Percentiles rank a stretch among this genome's conserved stretches.
Conservation (phyloP, 768 basidiomycete genomes). For the Dacryopinax spathularia region DNA sequence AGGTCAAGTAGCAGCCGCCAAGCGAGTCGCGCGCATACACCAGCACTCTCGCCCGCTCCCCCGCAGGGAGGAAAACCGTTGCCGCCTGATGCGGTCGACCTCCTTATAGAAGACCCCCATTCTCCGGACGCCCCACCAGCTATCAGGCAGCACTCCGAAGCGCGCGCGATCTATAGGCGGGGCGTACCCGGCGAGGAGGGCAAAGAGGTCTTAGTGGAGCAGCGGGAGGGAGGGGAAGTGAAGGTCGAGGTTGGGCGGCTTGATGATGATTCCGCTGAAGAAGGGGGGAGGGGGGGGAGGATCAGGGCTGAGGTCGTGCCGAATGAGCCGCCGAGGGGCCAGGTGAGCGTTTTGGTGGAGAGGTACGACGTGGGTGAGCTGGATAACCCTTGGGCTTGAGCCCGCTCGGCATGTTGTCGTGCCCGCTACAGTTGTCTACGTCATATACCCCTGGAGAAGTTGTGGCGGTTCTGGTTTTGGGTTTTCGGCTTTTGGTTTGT, state of each 20-base stretch:
- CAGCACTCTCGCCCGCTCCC: slow-evolving; percentile 16
- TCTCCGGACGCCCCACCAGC: slow-evolving; percentile 37
- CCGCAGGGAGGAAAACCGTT: slow-evolving; percentile 14
- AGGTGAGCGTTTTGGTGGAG: neutral
- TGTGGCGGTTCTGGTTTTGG: no score
- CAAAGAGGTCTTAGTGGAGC: slow-evolving; percentile 13
- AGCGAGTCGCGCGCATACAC: slow-evolving; percentile 10
- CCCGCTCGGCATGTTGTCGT: no score
- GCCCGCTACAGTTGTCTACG: no score
- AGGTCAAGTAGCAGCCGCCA: neutral
- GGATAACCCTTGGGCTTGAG: neutral
- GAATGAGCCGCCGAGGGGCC: neutral
- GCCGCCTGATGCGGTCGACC: slow-evolving; percentile 61
- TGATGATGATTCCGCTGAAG: slow-evolving; percentile 16
- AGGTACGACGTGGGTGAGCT: neutral
- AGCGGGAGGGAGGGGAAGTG: slow-evolving; percentile 23
- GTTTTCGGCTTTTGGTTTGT: no score
- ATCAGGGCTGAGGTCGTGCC: slow-evolving; percentile 33
- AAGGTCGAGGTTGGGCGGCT: slow-evolving; percentile 28
- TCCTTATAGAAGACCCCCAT: slow-evolving; percentile 57
- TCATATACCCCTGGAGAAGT: no score
- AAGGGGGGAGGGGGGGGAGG: slow-evolving; percentile 20
- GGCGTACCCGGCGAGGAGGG: neutral
- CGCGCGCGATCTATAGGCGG: slow-evolving; percentile 34
- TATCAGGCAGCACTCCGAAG: slow-evolving; percentile 38